Conservation (phyloP, 257 asterid species). For the Thymus quinquecostatus region DNA sequence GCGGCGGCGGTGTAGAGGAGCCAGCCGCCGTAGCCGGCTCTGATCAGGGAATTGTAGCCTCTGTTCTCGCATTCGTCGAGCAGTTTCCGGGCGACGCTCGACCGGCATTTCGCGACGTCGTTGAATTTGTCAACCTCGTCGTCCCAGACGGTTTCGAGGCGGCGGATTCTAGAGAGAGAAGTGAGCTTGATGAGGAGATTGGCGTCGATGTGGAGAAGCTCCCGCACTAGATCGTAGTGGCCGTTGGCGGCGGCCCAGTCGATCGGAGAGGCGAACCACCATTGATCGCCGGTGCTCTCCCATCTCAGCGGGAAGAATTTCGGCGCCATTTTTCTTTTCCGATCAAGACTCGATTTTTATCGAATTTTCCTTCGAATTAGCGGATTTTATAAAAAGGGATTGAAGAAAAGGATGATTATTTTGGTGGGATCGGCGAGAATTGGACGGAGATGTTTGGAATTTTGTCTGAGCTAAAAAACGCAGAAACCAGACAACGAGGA, state of each 20-base stretch:
- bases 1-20: conserved; percentile 91
- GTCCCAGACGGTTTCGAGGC: conserved; percentile 87
- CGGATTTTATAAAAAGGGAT: neutral
- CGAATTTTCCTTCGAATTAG: neutral
- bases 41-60: conserved; percentile 69
- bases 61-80: conserved; percentile 56
- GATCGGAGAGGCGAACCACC: conserved; percentile 98
- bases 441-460: neutral
- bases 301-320: conserved; percentile 69
- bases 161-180: conserved; percentile 75
- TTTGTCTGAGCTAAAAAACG: neutral
- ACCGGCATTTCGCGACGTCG: conserved; percentile 69
- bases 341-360: neutral
- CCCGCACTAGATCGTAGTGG: conserved; percentile 75
- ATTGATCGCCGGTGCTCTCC: conserved; percentile 90
- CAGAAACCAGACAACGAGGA: conserved; percentile 12
- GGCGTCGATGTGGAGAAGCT: conserved; percentile 71
- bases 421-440: conserved; percentile 29
- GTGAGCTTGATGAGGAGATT: conserved; percentile 77
- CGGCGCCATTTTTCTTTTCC: conserved; percentile 44
- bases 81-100: conserved; percentile 62
- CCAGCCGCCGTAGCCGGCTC: conserved; percentile 99
- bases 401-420: neutral
- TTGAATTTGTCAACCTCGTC: conserved; percentile 51
- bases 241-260: conserved; percentile 98